phyloP scores from a whole-genome alignment of 129 eudicot genomes.

The Chrysanthemum seticuspe region DNA sequence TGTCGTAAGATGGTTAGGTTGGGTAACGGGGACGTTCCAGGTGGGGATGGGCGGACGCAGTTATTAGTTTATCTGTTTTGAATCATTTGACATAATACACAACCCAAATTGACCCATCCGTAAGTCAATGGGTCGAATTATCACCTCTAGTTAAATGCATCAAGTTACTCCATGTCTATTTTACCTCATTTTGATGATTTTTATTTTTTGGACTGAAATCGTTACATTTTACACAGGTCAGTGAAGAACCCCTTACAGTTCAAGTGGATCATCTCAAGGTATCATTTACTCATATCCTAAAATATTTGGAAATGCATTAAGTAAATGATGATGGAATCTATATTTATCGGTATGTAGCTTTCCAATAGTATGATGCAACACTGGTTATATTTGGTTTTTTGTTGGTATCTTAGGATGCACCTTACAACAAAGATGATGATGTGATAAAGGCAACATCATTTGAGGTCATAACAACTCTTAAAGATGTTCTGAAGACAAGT shows the following conservation, averaged over 20 bases:
- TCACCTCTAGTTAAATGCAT: not conserved
- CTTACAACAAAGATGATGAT: conserved; percentile 87
- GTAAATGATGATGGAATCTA: conserved; percentile 14
- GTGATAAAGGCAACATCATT: conserved; percentile 88
- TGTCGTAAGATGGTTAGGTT: conserved; percentile 8
- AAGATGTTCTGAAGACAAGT: conserved; percentile 89
- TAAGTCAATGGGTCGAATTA: too few relatives aligned
- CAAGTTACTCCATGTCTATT: not conserved
- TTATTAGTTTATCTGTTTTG: too few relatives aligned
- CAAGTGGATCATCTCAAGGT: conserved; percentile 92
- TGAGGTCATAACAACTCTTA: conserved; percentile 88
- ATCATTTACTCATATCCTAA: conserved; percentile 18
- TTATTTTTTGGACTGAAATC: not conserved
- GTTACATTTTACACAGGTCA: conserved; percentile 51
- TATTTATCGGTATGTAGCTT: conserved; percentile 13
- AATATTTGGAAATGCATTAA: conserved; percentile 12
- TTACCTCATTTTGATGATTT: not conserved
- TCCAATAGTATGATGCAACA: conserved; percentile 1
- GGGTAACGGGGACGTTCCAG: not conserved
- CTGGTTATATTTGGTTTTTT: not conserved
- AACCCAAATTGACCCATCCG: too few relatives aligned
- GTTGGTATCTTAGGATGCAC: conserved; percentile 55
- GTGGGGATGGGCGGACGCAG: not conserved
- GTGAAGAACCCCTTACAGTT: conserved; percentile 91
- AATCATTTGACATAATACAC: too few relatives aligned